Conservation (phyloP, 2,329 filamentous ascomycete species). For the Blastomyces silverae region DNA sequence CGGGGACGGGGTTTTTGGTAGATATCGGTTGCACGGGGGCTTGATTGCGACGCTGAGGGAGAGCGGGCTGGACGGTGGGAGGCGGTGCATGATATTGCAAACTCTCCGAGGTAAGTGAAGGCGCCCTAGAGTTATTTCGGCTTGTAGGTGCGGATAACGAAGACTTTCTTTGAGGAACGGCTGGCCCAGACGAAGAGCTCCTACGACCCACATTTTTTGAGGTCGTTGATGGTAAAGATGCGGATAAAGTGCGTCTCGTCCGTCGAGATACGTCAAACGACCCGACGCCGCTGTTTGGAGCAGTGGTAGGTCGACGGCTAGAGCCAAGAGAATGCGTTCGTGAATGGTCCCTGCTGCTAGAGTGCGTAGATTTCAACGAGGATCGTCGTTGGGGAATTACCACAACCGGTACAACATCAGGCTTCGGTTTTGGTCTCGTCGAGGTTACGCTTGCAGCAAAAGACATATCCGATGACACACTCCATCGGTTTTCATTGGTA, state of each 20-base stretch:
- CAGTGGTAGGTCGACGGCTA: conserved; percentile 33
- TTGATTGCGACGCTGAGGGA: not conserved
- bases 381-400: conserved; percentile 44
- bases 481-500: conserved; percentile 42
- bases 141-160: conserved; percentile 45
- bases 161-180: conserved; percentile 38
- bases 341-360: conserved; percentile 36
- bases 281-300: conserved; percentile 31
- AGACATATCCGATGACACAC: conserved; percentile 39
- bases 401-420: conserved; percentile 43
- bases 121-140: conserved; percentile 39
- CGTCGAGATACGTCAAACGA: conserved; percentile 31
- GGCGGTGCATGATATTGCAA: conserved; percentile 32
- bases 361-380: conserved; percentile 37
- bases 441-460: conserved; percentile 31
- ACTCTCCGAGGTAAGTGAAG: conserved; percentile 42
- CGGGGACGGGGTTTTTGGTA: not conserved
- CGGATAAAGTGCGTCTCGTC: conserved; percentile 38
- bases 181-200: conserved; percentile 28
- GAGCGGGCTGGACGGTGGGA: not conserved
- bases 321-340: conserved; percentile 36
- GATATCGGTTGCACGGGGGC: not conserved
- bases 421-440: conserved; percentile 25
- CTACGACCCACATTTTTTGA: conserved; percentile 27
- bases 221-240: conserved; percentile 29